Evolutionary conservation across 2,329 filamentous ascomycete species (phyloP).

Genomic region (Fusarium dlaminii): DNA sequence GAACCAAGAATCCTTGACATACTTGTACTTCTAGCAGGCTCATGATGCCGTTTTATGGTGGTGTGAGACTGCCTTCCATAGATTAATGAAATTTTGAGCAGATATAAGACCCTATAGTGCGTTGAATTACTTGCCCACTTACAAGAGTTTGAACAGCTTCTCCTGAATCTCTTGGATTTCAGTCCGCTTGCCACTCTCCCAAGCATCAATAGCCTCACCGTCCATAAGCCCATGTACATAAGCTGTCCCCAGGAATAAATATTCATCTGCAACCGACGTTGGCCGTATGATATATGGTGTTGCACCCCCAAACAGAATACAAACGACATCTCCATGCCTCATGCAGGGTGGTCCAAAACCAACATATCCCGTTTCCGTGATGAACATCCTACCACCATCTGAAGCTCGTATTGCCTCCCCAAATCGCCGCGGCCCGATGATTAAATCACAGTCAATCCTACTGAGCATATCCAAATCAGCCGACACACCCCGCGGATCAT

Average conservation of each 20-base stretch:
- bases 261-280: accelerated
- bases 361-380: background rate
- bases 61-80: too few species aligned
- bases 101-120: too few species aligned
- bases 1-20: background rate
- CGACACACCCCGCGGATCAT: background rate
- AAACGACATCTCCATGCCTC: background rate
- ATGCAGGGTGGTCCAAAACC: background rate
- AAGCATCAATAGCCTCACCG: background rate
- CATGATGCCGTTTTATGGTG: too few species aligned
- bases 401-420: accelerated
- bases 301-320: background rate
- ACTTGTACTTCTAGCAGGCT: accelerated
- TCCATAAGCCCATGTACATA: background rate
- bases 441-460: background rate
- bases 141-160: background rate
- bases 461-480: background rate
- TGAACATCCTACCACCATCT: accelerated
- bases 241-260: background rate
- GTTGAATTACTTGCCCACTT: background rate
- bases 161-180: background rate
- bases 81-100: too few species aligned
- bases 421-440: too few species aligned
- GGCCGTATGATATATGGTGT: background rate
- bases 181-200: background rate